phyloP scores from a whole-genome alignment of 176 grass and related monocot genomes.

The barley (Hordeum vulgare) region MorexV3_pseudomolecules_assembly NC_058524.1:2599732-2600231 shows the following conservation, averaged over 20 bases:
- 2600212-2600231: conserved; percentile 33
- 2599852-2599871: neutral
- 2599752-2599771: neutral
- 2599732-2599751: too few species aligned
- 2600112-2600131: conserved; percentile 13
- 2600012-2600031: neutral
- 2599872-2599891: neutral
- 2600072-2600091: neutral
- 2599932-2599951: neutral
- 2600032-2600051: neutral
- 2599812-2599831: neutral
- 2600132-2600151: conserved; percentile 22
- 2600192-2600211: conserved; percentile 24
- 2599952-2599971: neutral
- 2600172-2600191: conserved; percentile 40
- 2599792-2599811: neutral
- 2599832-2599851: neutral
- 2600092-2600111: neutral
- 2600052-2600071: neutral
- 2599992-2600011: neutral
- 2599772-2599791: neutral
- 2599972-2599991: neutral
- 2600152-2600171: conserved; percentile 25
- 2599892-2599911: neutral
- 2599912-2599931: neutral